Evolutionary conservation across 164 flowering plant genomes (phyloP).

Genomic region (Liquidambar formosana): DNA sequence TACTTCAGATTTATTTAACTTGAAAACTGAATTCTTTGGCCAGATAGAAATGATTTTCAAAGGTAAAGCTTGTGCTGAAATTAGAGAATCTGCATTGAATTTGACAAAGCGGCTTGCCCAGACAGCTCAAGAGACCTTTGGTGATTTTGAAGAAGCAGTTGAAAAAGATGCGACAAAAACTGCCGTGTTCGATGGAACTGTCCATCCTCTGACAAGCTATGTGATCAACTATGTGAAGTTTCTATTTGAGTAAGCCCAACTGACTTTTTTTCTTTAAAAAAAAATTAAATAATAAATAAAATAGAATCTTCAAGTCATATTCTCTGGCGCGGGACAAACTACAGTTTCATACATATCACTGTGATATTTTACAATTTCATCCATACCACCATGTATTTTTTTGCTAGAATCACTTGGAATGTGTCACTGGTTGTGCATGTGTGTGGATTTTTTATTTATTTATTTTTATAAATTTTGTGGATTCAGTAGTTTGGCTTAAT

Average conservation of each 20-base stretch:
- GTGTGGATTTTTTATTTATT: too few relatives aligned
- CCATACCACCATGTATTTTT: too few relatives aligned
- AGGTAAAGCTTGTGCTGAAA: slow-evolving; percentile 81
- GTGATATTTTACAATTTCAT: too few relatives aligned
- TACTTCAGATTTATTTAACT: too few relatives aligned
- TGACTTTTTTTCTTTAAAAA: background rate
- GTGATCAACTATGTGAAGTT: slow-evolving; percentile 95
- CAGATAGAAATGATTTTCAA: slow-evolving; percentile 77
- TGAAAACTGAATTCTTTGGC: background rate
- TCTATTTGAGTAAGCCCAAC: slow-evolving; percentile 78
- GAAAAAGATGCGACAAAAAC: slow-evolving; percentile 97
- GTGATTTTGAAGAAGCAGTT: slow-evolving; percentile 98
- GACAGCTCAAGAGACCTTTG: slow-evolving; percentile 92
- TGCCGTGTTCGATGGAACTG: slow-evolving; percentile 92
- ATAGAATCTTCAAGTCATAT: background rate
- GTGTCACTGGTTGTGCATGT: too few relatives aligned
- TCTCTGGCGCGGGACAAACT: background rate
- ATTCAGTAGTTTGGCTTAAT: too few relatives aligned
- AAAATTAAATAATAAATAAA: too few relatives aligned
- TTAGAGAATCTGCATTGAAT: slow-evolving; percentile 70
- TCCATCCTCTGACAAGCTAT: slow-evolving; percentile 95
- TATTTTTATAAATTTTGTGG: too few relatives aligned
- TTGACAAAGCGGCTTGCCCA: slow-evolving; percentile 92
- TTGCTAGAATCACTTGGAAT: too few relatives aligned
- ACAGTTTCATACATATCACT: background rate